Percentiles rank a stretch among this genome's conserved stretches.
These are phyloP conservation scores for Vicia faba DNA, from an alignment of 306 rosid species.

Conservation along the genomic window DNA sequence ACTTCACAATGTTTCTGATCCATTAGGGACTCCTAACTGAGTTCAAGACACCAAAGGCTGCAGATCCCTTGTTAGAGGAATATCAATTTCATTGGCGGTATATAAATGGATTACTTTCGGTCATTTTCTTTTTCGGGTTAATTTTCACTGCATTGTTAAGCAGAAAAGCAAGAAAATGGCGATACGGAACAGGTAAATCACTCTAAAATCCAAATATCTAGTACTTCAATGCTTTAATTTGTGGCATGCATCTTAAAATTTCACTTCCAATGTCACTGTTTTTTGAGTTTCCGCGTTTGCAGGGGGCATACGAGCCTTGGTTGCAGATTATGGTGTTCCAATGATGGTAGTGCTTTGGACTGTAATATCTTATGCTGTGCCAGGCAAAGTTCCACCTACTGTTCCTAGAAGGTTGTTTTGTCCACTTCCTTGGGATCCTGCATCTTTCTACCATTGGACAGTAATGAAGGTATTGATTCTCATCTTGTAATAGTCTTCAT, in stretches of 20 bases:
- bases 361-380: constrained; percentile 61
- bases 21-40: constrained; percentile 74
- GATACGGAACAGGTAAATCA: constrained; percentile 76
- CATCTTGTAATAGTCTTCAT: not conserved
- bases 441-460: constrained; percentile 78
- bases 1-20: constrained; percentile 35
- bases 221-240: not conserved
- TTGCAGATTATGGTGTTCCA: constrained; percentile 91
- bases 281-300: constrained; percentile 9
- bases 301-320: constrained; percentile 70
- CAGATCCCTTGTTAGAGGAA: constrained; percentile 47
- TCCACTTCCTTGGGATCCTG: constrained; percentile 79
- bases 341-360: constrained; percentile 82
- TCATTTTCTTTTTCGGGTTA: constrained; percentile 69
- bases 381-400: constrained; percentile 58
- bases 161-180: constrained; percentile 87
- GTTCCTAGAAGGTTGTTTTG: constrained; percentile 78
- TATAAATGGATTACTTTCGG: constrained; percentile 72
- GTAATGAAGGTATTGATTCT: constrained; percentile 56
- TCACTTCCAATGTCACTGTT: not conserved
- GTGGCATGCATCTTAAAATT: not conserved
- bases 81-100: constrained; percentile 67
- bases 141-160: constrained; percentile 63
- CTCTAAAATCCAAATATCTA: constrained; percentile 16
- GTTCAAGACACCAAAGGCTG: constrained; percentile 55